Percentiles rank a stretch among this genome's conserved stretches.
phyloP scores from a whole-genome alignment of 139 green algal species.

The Chlamydomonas sp. region DNA sequence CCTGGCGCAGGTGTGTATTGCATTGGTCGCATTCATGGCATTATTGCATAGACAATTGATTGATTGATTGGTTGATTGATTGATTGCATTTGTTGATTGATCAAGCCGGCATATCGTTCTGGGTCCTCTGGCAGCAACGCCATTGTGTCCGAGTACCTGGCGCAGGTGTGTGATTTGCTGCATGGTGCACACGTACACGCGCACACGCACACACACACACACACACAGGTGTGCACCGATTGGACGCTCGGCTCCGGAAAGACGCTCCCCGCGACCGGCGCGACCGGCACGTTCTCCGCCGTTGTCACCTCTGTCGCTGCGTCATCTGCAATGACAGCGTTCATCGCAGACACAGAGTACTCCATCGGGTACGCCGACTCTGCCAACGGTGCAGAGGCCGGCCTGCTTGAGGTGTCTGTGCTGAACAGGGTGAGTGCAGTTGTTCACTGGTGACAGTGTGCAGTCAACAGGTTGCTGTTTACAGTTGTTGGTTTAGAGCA shows the following conservation, averaged over 20 bases:
- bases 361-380: conserved; percentile 29
- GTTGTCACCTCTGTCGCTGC: neutral
- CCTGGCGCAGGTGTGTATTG: conserved; percentile 8
- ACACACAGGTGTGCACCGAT: conserved; percentile 1
- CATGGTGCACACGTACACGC: too few relatives aligned
- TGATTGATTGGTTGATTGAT: too few relatives aligned
- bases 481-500: too few relatives aligned
- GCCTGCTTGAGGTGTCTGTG: conserved; percentile 20
- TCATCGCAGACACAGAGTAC: conserved; percentile 9
- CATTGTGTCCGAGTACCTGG: conserved; percentile 29
- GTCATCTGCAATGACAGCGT: neutral
- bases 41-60: too few relatives aligned
- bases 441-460: conserved; percentile 2
- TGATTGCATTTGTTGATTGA: too few relatives aligned
- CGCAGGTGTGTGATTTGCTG: neutral
- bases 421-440: conserved; percentile 19
- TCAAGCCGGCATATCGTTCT: conserved; percentile 22
- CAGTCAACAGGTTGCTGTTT: neutral
- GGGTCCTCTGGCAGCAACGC: conserved; percentile 21
- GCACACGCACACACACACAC: too few relatives aligned
- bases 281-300: conserved; percentile 9
- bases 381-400: conserved; percentile 8
- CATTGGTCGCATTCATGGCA: too few relatives aligned
- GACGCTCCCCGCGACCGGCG: conserved; percentile 10
- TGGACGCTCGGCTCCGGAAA: conserved; percentile 30